Conservation (phyloP, 371 early-diverging fungal genomes). For the Enterospora canceri region DNA sequence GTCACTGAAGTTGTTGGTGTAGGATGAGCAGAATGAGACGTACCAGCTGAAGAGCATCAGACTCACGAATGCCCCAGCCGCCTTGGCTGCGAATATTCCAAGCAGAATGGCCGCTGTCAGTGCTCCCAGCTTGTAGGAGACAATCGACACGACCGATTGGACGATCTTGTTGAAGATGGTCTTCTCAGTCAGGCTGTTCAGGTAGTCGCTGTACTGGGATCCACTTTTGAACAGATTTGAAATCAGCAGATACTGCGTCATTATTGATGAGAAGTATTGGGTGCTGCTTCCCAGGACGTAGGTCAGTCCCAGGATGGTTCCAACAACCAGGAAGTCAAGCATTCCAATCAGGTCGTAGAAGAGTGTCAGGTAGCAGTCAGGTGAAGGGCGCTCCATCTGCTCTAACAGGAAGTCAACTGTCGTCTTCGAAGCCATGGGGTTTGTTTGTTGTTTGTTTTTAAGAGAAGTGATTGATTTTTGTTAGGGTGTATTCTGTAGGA, state of each 20-base stretch:
- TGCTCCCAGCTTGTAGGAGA: too few species aligned
- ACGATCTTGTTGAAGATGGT: not conserved
- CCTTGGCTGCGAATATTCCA: not conserved
- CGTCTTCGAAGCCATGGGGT: too few species aligned
- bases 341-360: too few species aligned
- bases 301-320: not conserved
- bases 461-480: too few species aligned
- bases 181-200: not conserved
- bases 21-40: not conserved
- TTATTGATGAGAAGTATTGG: not conserved
- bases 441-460: too few species aligned
- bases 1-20: not conserved
- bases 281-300: not conserved
- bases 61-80: not conserved
- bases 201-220: not conserved
- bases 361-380: too few species aligned
- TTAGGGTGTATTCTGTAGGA: too few species aligned
- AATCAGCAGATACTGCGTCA: not conserved
- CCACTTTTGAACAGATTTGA: not conserved
- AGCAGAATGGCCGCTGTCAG: not conserved
- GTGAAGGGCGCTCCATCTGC: too few species aligned
- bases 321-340: not conserved
- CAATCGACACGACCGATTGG: too few species aligned
- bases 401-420: too few species aligned
- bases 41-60: not conserved